These are phyloP conservation scores for Xylaria multiplex DNA, from an alignment of 2,329 filamentous ascomycete genomes.

Conservation along the genomic window DNA sequence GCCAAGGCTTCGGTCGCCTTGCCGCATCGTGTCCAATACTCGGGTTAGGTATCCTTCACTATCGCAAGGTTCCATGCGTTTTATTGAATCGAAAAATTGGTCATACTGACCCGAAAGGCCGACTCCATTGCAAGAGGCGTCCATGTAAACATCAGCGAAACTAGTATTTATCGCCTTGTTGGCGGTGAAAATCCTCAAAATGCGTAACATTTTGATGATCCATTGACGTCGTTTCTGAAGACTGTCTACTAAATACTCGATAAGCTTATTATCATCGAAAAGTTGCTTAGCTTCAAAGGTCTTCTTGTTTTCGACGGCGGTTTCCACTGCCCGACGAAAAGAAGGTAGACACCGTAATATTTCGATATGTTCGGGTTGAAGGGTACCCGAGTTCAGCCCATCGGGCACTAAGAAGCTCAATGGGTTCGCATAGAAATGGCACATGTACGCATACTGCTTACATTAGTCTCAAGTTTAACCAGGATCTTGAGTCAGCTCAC, in stretches of 20 bases:
- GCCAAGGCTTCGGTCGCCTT: conserved; percentile 53
- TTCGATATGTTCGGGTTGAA: conserved; percentile 72
- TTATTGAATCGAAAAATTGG: conserved; percentile 66
- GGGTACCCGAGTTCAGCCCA: conserved; percentile 46
- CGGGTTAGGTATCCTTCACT: conserved; percentile 55
- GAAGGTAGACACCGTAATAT: conserved; percentile 75
- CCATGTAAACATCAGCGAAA: conserved; percentile 69
- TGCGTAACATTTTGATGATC: conserved; percentile 58
- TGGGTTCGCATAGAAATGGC: conserved; percentile 83
- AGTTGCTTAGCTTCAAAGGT: conserved; percentile 59
- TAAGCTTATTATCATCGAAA: conserved; percentile 67
- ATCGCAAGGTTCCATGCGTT: conserved; percentile 66
- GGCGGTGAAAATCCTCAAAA: conserved; percentile 58
- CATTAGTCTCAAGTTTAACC: conserved; percentile 13
- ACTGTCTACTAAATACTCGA: conserved; percentile 51
- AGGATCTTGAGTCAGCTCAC: conserved; percentile 52
- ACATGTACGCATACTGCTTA: conserved; percentile 82
- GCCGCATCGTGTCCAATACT: conserved; percentile 52
- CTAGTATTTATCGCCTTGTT: conserved; percentile 45
- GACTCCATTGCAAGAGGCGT: conserved; percentile 68
- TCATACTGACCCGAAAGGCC: conserved; percentile 60
- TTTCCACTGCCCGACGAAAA: conserved; percentile 68
- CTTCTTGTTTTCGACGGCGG: conserved; percentile 56
- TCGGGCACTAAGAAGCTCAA: conserved; percentile 70
- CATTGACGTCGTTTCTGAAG: conserved; percentile 51